phyloP scores from a whole-genome alignment of 2,329 filamentous ascomycete genomes.

The Metarhizium guizhouense region DNA sequence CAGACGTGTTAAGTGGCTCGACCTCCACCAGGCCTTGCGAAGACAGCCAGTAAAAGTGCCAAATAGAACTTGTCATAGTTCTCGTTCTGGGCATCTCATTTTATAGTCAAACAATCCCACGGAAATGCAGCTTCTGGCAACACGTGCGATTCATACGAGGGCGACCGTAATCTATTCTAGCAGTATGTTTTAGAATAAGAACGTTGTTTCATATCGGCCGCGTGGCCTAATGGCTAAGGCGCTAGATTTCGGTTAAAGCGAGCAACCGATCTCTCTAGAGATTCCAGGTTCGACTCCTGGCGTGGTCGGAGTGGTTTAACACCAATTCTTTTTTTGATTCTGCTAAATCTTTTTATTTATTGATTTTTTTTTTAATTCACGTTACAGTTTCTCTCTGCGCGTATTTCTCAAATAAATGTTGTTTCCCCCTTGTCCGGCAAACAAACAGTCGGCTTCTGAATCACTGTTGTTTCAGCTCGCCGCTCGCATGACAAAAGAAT shows the following conservation, averaged over 20 bases:
- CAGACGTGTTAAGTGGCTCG: too few species aligned
- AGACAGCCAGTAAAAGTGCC: too few species aligned
- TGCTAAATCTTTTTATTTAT: not conserved
- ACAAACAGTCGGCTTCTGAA: not conserved
- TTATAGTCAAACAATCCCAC: too few species aligned
- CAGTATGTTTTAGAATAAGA: too few species aligned
- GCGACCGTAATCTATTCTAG: too few species aligned
- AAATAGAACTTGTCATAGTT: too few species aligned
- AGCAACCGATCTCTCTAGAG: slow-evolving; percentile 24
- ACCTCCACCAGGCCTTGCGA: too few species aligned
- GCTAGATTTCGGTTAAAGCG: slow-evolving; percentile 30
- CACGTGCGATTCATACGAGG: too few species aligned
- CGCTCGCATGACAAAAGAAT: not conserved
- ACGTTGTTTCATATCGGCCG: slow-evolving; percentile 19
- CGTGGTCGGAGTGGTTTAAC: slow-evolving; percentile 22
- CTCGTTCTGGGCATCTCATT: too few species aligned
- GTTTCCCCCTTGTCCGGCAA: not conserved
- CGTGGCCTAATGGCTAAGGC: slow-evolving; percentile 36
- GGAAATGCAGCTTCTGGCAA: too few species aligned
- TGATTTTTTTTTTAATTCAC: too few species aligned
- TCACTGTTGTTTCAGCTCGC: not conserved
- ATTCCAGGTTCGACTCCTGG: slow-evolving; percentile 36
- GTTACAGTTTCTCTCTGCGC: not conserved
- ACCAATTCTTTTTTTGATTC: slow-evolving; percentile 6
- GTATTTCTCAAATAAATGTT: not conserved